These are phyloP conservation scores for Dillenia suffruticosa DNA, from an alignment of 164 flowering plant genomes.

Conservation along the genomic window DNA sequence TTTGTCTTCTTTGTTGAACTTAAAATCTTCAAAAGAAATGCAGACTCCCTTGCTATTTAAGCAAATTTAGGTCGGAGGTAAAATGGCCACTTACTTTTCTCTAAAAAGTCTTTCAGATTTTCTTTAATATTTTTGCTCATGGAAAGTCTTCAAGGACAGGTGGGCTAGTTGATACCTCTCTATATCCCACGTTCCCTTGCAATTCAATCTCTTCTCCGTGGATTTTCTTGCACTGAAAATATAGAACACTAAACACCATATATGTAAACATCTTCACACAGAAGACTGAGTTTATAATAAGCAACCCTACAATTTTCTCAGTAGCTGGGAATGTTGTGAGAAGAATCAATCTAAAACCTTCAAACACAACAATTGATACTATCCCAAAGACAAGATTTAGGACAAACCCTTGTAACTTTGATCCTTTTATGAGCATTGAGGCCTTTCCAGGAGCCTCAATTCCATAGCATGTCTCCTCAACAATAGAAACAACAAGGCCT, in stretches of 20 bases:
- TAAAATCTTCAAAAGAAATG: too few species aligned
- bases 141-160: too few species aligned
- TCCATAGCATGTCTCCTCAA: conserved; percentile 28
- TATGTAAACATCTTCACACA: conserved; percentile 11
- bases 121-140: too few species aligned
- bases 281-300: neutral
- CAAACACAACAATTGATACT: neutral
- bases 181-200: too few species aligned
- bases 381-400: conserved; percentile 11
- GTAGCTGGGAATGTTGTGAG: neutral
- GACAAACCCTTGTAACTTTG: conserved; percentile 16
- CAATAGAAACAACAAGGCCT: conserved; percentile 25
- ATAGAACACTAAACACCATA: conserved; percentile 24
- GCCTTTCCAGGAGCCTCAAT: conserved; percentile 27
- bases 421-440: conserved; percentile 21
- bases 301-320: conserved; percentile 4
- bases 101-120: too few species aligned
- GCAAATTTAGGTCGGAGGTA: too few species aligned
- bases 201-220: conserved; percentile 15
- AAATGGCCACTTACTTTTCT: too few species aligned
- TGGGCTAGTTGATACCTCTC: too few species aligned
- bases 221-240: conserved; percentile 30
- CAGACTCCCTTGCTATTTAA: too few species aligned
- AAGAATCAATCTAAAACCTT: neutral
- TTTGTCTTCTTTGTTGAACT: too few species aligned